phyloP scores from a whole-genome alignment of 805 yeast genomes.

The Kodamaea lidongshanica region DNA sequence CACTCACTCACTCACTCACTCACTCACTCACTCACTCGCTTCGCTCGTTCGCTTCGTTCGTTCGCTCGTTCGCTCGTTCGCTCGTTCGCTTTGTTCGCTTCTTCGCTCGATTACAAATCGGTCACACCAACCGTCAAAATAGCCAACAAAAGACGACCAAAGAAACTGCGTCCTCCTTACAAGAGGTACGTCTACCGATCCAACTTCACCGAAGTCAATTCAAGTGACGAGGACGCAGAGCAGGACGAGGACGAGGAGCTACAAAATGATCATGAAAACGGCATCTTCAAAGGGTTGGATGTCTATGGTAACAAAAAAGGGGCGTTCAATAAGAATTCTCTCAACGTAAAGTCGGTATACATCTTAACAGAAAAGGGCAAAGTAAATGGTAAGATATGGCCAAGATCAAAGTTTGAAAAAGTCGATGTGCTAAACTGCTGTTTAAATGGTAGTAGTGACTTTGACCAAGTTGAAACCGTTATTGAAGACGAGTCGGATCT shows the following conservation, averaged over 20 bases:
- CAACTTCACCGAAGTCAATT: constrained; percentile 19
- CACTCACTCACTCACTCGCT: too few species aligned
- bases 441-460: constrained; percentile 23
- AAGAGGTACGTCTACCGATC: constrained; percentile 61
- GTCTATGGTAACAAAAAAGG: constrained; percentile 20
- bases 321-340: constrained; percentile 19
- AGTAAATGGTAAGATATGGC: constrained; percentile 36
- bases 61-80: too few species aligned
- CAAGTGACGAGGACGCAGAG: constrained; percentile 24
- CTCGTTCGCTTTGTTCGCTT: too few species aligned
- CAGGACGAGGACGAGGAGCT: constrained; percentile 8
- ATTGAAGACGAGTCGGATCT: constrained; percentile 10
- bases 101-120: neutral
- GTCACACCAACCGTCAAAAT: constrained; percentile 31
- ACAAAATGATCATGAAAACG: constrained; percentile 9
- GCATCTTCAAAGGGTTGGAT: constrained; percentile 7
- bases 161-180: constrained; percentile 75
- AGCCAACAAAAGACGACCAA: constrained; percentile 86
- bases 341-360: constrained; percentile 28
- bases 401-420: constrained; percentile 45
- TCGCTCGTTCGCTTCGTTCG: too few species aligned
- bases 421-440: constrained; percentile 40
- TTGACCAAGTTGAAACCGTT: constrained; percentile 15
- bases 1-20: too few species aligned
- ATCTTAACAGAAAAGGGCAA: constrained; percentile 22